phyloP scores from a whole-genome alignment of 306 rosid species.

The Cicer bijugum region DNA sequence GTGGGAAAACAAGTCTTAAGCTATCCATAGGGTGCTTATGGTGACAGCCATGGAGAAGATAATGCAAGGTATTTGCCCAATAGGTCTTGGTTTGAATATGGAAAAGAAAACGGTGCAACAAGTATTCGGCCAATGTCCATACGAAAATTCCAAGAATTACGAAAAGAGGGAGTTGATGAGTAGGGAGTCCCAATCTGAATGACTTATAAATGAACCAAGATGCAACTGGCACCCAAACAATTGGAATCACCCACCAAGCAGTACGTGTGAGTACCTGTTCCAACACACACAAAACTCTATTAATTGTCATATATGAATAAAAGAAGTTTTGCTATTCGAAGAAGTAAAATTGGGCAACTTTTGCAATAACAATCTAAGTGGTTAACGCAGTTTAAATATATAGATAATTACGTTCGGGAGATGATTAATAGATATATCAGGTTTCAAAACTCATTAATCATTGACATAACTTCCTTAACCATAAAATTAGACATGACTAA shows the following conservation, averaged over 20 bases:
- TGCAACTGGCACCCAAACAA: slow-evolving; percentile 83
- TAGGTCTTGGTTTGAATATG: slow-evolving; percentile 76
- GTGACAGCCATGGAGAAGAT: slow-evolving; percentile 97
- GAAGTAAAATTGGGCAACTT: too few relatives aligned
- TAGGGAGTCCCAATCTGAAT: slow-evolving; percentile 52
- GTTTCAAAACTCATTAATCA: too few relatives aligned
- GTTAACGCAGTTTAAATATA: too few relatives aligned
- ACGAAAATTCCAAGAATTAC: slow-evolving; percentile 61
- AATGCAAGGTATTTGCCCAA: slow-evolving; percentile 88
- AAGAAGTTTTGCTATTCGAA: too few relatives aligned
- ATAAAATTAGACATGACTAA: too few relatives aligned
- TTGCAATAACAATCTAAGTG: too few relatives aligned
- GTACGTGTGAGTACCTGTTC: slow-evolving; percentile 80
- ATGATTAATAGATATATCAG: too few relatives aligned
- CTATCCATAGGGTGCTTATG: slow-evolving; percentile 98
- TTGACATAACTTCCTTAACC: too few relatives aligned
- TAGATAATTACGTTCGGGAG: too few relatives aligned
- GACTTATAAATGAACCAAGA: slow-evolving; percentile 60
- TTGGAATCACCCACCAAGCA: slow-evolving; percentile 87
- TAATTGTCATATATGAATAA: too few relatives aligned
- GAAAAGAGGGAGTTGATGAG: slow-evolving; percentile 45
- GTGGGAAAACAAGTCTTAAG: slow-evolving; percentile 92
- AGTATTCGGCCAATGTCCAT: slow-evolving; percentile 85
- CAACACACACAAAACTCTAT: background rate
- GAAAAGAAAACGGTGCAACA: slow-evolving; percentile 90